phyloP scores from a whole-genome alignment of 2,329 filamentous ascomycete genomes.

The Aspergillus ruber region DNA sequence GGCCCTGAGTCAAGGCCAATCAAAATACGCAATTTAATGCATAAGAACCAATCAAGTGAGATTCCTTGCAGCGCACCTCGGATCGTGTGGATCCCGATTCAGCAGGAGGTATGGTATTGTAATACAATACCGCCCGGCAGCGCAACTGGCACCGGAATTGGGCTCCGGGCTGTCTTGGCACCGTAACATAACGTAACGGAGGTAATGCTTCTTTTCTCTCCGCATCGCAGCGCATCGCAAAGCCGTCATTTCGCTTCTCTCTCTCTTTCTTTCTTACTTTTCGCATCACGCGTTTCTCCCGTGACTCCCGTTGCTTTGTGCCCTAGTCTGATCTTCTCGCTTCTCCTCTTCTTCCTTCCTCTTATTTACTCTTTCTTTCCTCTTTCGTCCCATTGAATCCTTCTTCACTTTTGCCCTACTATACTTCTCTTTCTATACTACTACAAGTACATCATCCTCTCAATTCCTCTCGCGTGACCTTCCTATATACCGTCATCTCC shows the following conservation, averaged over 20 bases:
- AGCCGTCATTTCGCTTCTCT: constrained; percentile 8
- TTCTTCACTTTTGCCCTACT: constrained; percentile 5
- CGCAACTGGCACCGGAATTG: not conserved
- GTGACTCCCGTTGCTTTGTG: constrained; percentile 4
- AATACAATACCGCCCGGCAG: not conserved
- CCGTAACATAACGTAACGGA: not conserved
- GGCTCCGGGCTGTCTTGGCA: not conserved
- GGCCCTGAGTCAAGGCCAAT: constrained; percentile 8
- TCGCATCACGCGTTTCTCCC: constrained; percentile 2
- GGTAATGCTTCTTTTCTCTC: not conserved
- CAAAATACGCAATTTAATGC: not conserved
- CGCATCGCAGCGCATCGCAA: constrained; percentile 4
- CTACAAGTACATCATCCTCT: not conserved
- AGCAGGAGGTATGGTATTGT: constrained; percentile 11
- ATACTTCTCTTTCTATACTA: constrained; percentile 2
- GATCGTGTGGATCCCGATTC: constrained; percentile 5
- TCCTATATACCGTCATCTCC: constrained; percentile 7
- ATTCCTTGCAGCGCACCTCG: constrained; percentile 16
- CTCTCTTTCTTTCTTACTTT: constrained; percentile 3
- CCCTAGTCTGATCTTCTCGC: constrained; percentile 9
- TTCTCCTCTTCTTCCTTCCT: constrained; percentile 10
- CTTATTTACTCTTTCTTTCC: constrained; percentile 11
- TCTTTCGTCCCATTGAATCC: constrained; percentile 8
- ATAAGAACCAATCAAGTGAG: constrained; percentile 11
- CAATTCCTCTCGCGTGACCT: constrained; percentile 4